Conservation (phyloP, 2,329 filamentous ascomycete species). For the Colletotrichum camelliae region DNA sequence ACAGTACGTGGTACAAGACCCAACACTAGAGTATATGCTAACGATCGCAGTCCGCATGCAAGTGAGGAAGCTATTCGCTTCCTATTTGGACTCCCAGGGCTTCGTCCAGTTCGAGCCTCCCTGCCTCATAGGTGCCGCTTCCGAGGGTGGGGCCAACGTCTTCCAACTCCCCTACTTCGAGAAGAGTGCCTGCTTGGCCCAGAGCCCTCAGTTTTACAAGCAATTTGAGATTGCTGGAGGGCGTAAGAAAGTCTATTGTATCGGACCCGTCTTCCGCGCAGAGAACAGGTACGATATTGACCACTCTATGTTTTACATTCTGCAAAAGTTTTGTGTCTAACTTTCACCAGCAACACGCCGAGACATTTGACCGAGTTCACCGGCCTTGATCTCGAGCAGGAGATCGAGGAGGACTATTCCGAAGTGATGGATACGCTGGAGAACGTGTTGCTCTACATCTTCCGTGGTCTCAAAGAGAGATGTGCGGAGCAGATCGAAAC, state of each 20-base stretch:
- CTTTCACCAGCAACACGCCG: slow-evolving; percentile 76
- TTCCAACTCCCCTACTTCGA: slow-evolving; percentile 92
- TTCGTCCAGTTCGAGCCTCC: slow-evolving; percentile 78
- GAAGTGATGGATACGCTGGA: not conserved
- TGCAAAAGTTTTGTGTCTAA: not conserved
- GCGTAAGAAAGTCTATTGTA: slow-evolving; percentile 75
- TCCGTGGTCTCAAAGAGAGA: slow-evolving; percentile 40
- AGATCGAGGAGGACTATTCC: slow-evolving; percentile 76
- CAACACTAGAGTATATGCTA: not conserved
- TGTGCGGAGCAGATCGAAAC: slow-evolving; percentile 76
- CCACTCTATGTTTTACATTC: not conserved
- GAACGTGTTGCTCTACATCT: slow-evolving; percentile 6
- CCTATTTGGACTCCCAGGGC: not conserved
- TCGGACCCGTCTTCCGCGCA: slow-evolving; percentile 84
- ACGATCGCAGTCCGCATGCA: slow-evolving; percentile 38
- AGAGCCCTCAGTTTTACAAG: slow-evolving; percentile 87
- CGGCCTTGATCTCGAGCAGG: slow-evolving; percentile 89
- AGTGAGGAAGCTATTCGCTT: slow-evolving; percentile 43
- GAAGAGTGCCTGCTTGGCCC: slow-evolving; percentile 78
- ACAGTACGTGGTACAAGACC: not conserved
- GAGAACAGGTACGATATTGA: slow-evolving; percentile 47
- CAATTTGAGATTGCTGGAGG: slow-evolving; percentile 84
- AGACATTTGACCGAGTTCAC: slow-evolving; percentile 90
- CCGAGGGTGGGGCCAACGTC: slow-evolving; percentile 91
- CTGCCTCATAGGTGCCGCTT: slow-evolving; percentile 86